Percentiles rank a stretch among this genome's conserved stretches.
phyloP scores from a whole-genome alignment of 495 filamentous ascomycete genomes.

The Neurospora sp. region DNA sequence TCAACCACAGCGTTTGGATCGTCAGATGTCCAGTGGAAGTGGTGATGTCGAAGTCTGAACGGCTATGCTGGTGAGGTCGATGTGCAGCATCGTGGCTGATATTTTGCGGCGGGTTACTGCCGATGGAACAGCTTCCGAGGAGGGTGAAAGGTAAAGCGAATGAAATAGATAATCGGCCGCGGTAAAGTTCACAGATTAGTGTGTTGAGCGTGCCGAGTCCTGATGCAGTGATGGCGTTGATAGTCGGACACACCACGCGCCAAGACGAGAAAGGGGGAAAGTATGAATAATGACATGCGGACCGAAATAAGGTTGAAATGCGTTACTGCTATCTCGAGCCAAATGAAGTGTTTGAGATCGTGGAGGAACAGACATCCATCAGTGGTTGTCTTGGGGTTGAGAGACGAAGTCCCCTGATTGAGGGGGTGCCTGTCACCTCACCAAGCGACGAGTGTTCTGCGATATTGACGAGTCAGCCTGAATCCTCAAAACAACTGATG shows the following conservation, averaged over 20 bases:
- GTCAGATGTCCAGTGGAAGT: neutral
- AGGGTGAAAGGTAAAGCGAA: neutral
- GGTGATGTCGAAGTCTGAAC: neutral
- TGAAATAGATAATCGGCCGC: neutral
- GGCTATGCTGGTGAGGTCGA: neutral
- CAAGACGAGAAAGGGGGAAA: neutral
- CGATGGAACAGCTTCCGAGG: too few relatives aligned
- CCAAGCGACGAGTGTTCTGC: neutral
- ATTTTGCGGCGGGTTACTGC: neutral
- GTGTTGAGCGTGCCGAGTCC: neutral
- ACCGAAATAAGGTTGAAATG: neutral
- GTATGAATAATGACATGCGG: neutral
- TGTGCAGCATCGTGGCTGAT: neutral
- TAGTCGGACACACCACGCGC: neutral
- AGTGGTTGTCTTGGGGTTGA: neutral
- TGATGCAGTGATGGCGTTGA: neutral
- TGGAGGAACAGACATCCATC: neutral
- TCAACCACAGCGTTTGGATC: neutral
- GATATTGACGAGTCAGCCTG: neutral
- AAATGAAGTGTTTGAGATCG: neutral
- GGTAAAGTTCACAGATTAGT: neutral
- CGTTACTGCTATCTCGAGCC: neutral
- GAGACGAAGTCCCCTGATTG: neutral
- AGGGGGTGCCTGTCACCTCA: neutral
- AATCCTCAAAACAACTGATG: neutral